Evolutionary conservation across 1,139 yeast species (phyloP), one percentile per base, ranked within the genome.

Genomic region (Lodderomyces margitis): DNA sequence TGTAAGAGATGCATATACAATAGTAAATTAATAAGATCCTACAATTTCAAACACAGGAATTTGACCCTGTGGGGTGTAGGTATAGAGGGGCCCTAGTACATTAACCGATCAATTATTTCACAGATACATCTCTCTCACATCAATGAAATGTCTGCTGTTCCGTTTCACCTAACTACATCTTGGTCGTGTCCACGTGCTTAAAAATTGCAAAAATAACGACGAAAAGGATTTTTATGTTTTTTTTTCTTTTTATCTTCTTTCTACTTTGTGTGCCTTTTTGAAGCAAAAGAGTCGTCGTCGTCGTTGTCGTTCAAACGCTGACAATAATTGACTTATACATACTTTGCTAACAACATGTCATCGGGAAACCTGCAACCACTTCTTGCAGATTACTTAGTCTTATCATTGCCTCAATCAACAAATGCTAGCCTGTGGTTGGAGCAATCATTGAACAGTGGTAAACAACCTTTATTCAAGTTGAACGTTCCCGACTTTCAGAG

Each of bases 401-500:
- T 77, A 40, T 77, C 83, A 11, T 66, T 78, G 46, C 83, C 83
- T 11, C 69, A 71, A 49, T 70, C 81, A 3, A 62, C 71, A 23
- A 62, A 71, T 44, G 68, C 75, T 15, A 55, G 55, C 30, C 66
- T 61, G 30, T 75, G 77, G 74, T 61, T 78, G 42, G 74, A 73
- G 49, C 59, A 64, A 42, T 57, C 66, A 12, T 64, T 75, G 44
- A 66, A 66, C 50, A 72, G 68, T 21, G 81, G 81, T 11, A 65
- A 63, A 45, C 57, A 57, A 37, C 66, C 68, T 12, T 56, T 75
- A 37, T 58, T 63, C 44, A 66, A 67, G 43, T 78, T 87, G 47
- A 68, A 71, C 34, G 73, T 89, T 41, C 98, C 98, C n/a, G 81
- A 76, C 50, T 91, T 92, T 64, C 94, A 92, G 64, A 87, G 92